A percentile compares a stretch with the other conserved stretches of the same genome.
These are phyloP conservation scores for Raddia guianensis DNA, from an alignment of 176 grass and related monocot genomes.

Conservation along the genomic window DNA sequence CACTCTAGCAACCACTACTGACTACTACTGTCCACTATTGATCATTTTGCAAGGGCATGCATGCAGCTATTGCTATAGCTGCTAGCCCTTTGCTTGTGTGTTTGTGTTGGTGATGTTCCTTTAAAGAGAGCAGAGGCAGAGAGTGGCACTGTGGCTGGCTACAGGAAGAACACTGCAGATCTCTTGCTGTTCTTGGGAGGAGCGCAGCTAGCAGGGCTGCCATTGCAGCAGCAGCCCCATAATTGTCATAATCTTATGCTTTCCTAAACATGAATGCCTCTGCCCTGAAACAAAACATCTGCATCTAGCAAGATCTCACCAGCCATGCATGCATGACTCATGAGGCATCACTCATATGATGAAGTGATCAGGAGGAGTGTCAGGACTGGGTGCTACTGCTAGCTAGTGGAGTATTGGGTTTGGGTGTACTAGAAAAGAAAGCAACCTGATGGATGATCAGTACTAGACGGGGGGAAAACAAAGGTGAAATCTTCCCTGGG, in stretches of 20 bases:
- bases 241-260: constrained; percentile 49
- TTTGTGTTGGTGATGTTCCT: constrained; percentile 44
- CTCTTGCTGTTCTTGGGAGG: constrained; percentile 49
- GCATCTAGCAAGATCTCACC: constrained; percentile 45
- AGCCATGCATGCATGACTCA: constrained; percentile 19
- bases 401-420: background rate
- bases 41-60: background rate
- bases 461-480: constrained; percentile 40
- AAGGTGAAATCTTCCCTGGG: constrained; percentile 56
- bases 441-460: constrained; percentile 36
- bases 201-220: constrained; percentile 20
- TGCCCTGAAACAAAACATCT: constrained; percentile 48
- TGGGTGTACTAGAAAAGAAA: constrained; percentile 22
- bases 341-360: background rate
- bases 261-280: constrained; percentile 51
- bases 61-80: background rate
- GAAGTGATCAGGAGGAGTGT: constrained; percentile 1
- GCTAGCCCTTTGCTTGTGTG: constrained; percentile 23
- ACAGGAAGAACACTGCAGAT: constrained; percentile 62
- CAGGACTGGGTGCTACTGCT: background rate
- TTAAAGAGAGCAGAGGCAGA: constrained; percentile 49
- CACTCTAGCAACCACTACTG: constrained; percentile 18
- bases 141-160: constrained; percentile 33
- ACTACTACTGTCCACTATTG: background rate
- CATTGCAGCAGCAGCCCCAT: constrained; percentile 19